phyloP scores from a whole-genome alignment of 1,284 basidiomycete species.

The Leucoagaricus sp. region DNA sequence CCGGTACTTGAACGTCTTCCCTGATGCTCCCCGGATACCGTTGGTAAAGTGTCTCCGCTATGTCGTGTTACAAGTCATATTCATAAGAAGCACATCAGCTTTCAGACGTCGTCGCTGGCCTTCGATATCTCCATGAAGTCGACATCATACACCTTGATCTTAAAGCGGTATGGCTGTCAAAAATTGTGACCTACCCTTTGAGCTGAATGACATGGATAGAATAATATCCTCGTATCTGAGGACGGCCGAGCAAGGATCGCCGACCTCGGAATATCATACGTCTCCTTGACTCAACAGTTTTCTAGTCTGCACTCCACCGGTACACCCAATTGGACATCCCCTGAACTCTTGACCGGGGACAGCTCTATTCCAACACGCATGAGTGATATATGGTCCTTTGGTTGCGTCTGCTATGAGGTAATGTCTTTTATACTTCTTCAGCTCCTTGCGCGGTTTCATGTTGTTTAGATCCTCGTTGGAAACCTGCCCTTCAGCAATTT shows the following conservation, averaged over 20 bases:
- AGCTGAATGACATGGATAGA: background rate
- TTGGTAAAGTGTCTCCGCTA: background rate
- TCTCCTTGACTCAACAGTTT: background rate
- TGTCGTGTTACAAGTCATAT: too few relatives aligned
- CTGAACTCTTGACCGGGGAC: background rate
- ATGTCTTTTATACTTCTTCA: too few relatives aligned
- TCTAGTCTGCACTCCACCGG: background rate
- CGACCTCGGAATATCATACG: background rate
- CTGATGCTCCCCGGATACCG: background rate
- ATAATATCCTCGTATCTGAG: background rate
- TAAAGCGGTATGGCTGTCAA: background rate
- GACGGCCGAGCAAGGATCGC: background rate
- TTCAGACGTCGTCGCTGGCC: background rate
- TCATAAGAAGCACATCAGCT: background rate
- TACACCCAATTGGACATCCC: background rate
- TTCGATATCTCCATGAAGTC: background rate
- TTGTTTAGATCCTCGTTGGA: background rate
- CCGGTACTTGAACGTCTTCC: background rate
- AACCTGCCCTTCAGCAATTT: background rate
- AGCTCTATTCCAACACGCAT: background rate
- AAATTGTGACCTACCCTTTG: background rate
- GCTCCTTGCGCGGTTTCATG: background rate
- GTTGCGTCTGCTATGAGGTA: background rate
- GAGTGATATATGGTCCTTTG: background rate
- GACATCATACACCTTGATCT: background rate